phyloP scores from a whole-genome alignment of 148 eudicot genomes.

The Fagopyrum esculentum region DNA sequence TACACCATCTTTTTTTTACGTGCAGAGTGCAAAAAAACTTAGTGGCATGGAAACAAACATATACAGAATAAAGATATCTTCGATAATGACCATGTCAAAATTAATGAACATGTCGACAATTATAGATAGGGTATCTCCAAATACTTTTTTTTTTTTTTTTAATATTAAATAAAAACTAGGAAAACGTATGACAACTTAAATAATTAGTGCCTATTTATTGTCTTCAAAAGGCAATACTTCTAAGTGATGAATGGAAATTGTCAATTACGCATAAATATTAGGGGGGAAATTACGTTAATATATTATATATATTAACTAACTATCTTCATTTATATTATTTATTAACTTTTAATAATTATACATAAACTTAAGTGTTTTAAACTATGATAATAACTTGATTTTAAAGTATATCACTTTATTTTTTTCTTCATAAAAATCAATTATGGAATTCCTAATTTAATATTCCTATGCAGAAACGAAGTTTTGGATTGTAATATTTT shows the following conservation, averaged over 20 bases:
- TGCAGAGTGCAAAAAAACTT: no score
- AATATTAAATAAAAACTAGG: neutral
- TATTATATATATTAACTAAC: no score
- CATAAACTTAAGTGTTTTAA: neutral
- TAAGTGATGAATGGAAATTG: neutral
- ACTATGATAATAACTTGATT: neutral
- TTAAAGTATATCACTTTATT: neutral
- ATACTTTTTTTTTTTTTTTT: conserved; percentile 2
- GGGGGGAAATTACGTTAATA: no score
- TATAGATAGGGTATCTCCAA: neutral
- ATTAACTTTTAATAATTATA: neutral
- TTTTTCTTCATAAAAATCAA: no score
- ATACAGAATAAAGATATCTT: no score
- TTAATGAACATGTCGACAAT: neutral
- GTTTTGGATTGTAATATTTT: no score
- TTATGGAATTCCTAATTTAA: no score
- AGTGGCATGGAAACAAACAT: no score
- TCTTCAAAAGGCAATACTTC: neutral
- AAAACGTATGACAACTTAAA: neutral
- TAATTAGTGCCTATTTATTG: neutral
- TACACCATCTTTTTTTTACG: no score
- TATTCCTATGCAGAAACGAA: no score
- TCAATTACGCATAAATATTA: neutral
- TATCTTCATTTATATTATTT: neutral
- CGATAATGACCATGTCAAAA: neutral